Evolutionary conservation across 306 rosid genomes (phyloP), one percentile per base, ranked within the genome.

Genomic region (Rosa rugosa): DNA sequence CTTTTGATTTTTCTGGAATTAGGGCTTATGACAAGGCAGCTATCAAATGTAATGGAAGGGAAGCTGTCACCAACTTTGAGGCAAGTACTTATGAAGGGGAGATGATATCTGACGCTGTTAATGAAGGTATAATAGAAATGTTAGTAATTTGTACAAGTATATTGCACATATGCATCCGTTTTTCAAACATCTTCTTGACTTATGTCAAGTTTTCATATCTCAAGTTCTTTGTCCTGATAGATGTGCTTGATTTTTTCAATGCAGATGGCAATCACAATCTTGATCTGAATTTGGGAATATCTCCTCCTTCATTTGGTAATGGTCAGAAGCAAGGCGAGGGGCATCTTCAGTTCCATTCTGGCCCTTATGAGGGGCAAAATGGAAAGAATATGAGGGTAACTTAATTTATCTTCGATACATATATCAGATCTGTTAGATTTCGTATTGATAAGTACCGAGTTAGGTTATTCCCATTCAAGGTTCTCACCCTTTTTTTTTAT

Each of bases 21-120:
- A 96, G 99, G 99, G 99, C 98, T 80, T 96, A 96, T 82, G 99
- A 96, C 86, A 93, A 91, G 83, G 98, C 98, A 64, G 99, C 99
- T 45, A 89, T 96, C 92, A 86, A 90, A 84, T 93, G 96, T 85
- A 96, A 93, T 75, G 99, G 99, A 82, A 92, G 94, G 89, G 99
- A 93, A 81, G 99, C 97, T 4, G 92, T 96, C 78, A 96, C 99
- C 57, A 96, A 96, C 93, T 96, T 96, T 81, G 98, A 91, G 84
- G 88, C 91, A 47, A 89, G 96, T 79, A 76, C 91, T 45, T 96
- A 96, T 75, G 91, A 85, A 78, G 90, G 96, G 57, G 94, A 91
- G 80, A 82, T 84, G 81, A 81, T 88, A 38, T 64, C 90, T 11
- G 89, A 83, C 57, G 83, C 87, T 62, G 81, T 83, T 71, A 83